phyloP scores from a whole-genome alignment of 2,329 filamentous ascomycete species.

The Chrysoporthe cubensis region DNA sequence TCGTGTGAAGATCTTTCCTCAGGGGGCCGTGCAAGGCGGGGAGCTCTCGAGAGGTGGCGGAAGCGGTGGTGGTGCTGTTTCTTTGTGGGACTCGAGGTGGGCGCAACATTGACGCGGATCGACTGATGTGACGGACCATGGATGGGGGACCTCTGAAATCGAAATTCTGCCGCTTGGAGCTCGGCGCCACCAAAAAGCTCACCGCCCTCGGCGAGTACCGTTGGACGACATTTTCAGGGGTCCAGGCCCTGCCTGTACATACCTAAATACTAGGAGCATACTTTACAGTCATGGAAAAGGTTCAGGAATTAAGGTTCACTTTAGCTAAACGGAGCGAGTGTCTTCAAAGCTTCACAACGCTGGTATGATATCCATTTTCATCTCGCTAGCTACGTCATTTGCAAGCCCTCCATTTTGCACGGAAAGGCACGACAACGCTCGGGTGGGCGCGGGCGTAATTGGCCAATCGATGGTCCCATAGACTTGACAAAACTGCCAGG shows the following conservation, averaged over 20 bases:
- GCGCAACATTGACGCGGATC: constrained; percentile 9
- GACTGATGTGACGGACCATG: constrained; percentile 10
- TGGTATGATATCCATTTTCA: constrained; percentile 18
- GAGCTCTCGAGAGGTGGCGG: background rate
- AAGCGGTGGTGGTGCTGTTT: background rate
- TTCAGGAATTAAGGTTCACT: background rate
- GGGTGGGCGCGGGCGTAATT: background rate
- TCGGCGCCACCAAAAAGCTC: constrained; percentile 15
- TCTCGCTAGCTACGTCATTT: constrained; percentile 10
- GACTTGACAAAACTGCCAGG: background rate
- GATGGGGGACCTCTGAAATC: constrained; percentile 11
- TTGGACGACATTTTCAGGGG: background rate
- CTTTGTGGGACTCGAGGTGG: constrained; percentile 12
- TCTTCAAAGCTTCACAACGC: background rate
- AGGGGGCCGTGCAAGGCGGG: background rate
- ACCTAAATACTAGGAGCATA: no score
- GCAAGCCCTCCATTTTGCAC: background rate
- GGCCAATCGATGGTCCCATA: no score
- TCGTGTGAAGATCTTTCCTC: background rate
- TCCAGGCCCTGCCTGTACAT: no score
- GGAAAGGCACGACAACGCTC: background rate
- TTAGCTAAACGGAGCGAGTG: background rate
- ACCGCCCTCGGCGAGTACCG: constrained; percentile 21
- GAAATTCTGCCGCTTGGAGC: constrained; percentile 26
- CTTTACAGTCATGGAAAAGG: no score